A percentile compares a stretch with the other conserved stretches of the same genome.
Conservation (phyloP, 768 basidiomycete genomes). For the Tylopilus rubrobrunneus region DNA sequence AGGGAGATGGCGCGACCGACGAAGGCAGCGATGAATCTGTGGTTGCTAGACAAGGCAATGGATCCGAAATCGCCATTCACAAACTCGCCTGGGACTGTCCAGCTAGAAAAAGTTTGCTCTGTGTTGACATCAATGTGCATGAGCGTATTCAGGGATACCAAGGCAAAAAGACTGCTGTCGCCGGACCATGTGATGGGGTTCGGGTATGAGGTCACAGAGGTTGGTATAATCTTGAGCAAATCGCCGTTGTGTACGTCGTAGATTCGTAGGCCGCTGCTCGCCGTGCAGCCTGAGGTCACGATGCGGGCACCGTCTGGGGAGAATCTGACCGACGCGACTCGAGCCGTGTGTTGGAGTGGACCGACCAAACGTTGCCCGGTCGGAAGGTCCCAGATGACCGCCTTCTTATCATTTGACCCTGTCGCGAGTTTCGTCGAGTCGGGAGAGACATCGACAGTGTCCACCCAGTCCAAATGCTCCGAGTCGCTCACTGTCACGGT, state of each 20-base stretch:
- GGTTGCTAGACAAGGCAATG: neutral
- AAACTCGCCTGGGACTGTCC: neutral
- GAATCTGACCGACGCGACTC: slow-evolving; percentile 2
- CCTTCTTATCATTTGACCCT: neutral
- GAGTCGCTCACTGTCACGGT: neutral
- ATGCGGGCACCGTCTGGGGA: slow-evolving; percentile 9
- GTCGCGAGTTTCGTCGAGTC: neutral
- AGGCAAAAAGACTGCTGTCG: neutral
- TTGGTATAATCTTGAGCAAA: neutral
- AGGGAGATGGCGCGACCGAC: neutral
- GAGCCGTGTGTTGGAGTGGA: slow-evolving; percentile 2
- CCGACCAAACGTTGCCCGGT: slow-evolving; percentile 6
- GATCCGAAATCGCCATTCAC: neutral
- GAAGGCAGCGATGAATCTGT: neutral
- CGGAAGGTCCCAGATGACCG: slow-evolving; percentile 4
- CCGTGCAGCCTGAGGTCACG: neutral
- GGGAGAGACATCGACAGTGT: neutral
- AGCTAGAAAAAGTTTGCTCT: neutral
- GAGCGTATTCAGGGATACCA: neutral
- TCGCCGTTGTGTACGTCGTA: neutral
- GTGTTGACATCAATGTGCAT: neutral
- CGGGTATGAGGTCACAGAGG: neutral
- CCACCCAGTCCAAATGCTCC: neutral
- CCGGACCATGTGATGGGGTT: neutral
- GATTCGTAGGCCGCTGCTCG: neutral